Evolutionary conservation across 2,329 filamentous ascomycete species (phyloP).

Genomic region (Epichloe scottii): DNA sequence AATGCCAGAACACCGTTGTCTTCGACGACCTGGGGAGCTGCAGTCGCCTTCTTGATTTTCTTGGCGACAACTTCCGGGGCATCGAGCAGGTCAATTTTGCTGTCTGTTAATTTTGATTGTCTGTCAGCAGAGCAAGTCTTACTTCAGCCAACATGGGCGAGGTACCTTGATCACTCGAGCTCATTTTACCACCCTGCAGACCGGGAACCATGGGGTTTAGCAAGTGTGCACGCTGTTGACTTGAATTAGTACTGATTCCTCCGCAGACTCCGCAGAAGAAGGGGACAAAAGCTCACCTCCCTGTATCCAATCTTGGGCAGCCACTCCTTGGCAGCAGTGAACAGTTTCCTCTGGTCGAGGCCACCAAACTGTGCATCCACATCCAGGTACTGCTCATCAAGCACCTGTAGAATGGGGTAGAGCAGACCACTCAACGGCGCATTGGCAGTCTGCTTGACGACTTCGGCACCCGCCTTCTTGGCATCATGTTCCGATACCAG

Average conservation of each 20-base stretch:
- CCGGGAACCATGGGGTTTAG: conserved; percentile 76
- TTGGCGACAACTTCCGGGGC: conserved; percentile 58
- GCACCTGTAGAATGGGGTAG: conserved; percentile 54
- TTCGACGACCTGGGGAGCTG: conserved; percentile 62
- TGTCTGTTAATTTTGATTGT: conserved; percentile 35
- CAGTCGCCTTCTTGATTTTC: conserved; percentile 79
- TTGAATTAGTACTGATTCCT: not conserved
- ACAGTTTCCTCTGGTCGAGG: conserved; percentile 80
- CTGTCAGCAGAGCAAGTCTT: not conserved
- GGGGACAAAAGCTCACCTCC: conserved; percentile 27
- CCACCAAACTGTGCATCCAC: conserved; percentile 83
- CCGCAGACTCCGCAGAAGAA: too few relatives aligned
- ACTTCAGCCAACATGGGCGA: too few relatives aligned
- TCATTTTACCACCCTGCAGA: conserved; percentile 77
- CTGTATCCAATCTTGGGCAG: conserved; percentile 78
- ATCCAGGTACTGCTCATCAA: conserved; percentile 82
- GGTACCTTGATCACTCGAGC: conserved; percentile 53
- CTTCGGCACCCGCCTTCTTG: conserved; percentile 81
- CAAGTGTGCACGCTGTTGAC: conserved; percentile 22
- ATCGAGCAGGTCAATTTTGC: conserved; percentile 92
- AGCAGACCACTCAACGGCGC: conserved; percentile 44
- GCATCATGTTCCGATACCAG: conserved; percentile 68
- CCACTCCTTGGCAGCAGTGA: conserved; percentile 72
- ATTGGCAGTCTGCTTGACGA: conserved; percentile 84
- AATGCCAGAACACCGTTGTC: conserved; percentile 82